These are phyloP conservation scores for Coix lacrymajobi DNA, from an alignment of 176 grass and related monocot species.

Conservation along the genomic window DNA sequence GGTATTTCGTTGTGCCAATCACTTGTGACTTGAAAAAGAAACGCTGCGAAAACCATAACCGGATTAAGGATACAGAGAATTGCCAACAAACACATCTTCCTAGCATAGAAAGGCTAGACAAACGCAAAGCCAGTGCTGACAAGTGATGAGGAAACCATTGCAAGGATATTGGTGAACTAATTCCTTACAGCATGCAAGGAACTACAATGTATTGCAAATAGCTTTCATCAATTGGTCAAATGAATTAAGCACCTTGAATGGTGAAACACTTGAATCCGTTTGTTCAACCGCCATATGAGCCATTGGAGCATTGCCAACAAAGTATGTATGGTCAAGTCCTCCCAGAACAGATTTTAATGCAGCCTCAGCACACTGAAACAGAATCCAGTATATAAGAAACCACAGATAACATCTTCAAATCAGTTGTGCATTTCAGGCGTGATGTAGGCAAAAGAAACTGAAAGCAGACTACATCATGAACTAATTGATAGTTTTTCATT, in stretches of 20 bases:
- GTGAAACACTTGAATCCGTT: constrained; percentile 28
- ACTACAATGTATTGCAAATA: not conserved
- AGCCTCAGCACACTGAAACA: constrained; percentile 81
- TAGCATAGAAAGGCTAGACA: not conserved
- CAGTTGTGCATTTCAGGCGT: not conserved
- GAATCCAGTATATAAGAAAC: not conserved
- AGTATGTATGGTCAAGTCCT: constrained; percentile 73
- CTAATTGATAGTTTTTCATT: not conserved
- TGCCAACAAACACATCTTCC: not conserved
- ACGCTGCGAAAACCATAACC: constrained; percentile 34
- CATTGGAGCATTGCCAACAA: constrained; percentile 99
- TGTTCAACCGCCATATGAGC: constrained; percentile 68
- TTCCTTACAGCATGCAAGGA: not conserved
- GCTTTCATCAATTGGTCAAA: not conserved
- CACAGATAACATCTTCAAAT: not conserved
- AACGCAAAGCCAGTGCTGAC: not conserved
- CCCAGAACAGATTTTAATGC: constrained; percentile 80
- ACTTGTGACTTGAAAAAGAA: constrained; percentile 99
- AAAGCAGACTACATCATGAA: constrained; percentile 5
- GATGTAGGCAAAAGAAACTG: not conserved
- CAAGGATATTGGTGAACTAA: not conserved
- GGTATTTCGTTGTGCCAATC: constrained; percentile 43
- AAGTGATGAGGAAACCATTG: not conserved
- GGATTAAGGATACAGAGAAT: not conserved
- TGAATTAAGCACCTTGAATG: constrained; percentile 57